Conservation (phyloP, 1,284 basidiomycete species). For the Lentinula novae-zelandiae region DNA sequence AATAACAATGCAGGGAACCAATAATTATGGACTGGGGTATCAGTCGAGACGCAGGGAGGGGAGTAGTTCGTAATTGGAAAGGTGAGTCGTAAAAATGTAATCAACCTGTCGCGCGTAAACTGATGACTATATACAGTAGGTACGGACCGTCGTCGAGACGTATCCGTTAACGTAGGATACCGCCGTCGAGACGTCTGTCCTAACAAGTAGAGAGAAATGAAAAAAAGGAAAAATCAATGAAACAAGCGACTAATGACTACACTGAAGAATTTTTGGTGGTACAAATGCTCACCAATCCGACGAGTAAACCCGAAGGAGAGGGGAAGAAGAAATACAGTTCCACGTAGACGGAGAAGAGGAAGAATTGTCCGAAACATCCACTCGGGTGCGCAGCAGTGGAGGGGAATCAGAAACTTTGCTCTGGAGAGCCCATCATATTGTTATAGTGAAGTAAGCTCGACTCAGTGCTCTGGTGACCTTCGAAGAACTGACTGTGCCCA, state of each 20-base stretch:
- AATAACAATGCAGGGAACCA: neutral
- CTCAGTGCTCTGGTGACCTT: slow-evolving; percentile 3
- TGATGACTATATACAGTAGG: slow-evolving; percentile 9
- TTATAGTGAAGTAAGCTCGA: slow-evolving; percentile 27
- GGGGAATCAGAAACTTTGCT: slow-evolving; percentile 19
- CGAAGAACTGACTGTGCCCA: slow-evolving; percentile 16
- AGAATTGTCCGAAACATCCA: slow-evolving; percentile 9
- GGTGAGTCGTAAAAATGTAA: slow-evolving; percentile 15
- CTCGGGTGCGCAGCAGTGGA: slow-evolving; percentile 17
- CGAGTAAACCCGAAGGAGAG: neutral
- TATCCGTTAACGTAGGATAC: slow-evolving; percentile 6
- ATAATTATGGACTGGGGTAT: slow-evolving; percentile 8
- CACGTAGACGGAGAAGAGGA: neutral
- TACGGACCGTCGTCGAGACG: slow-evolving; percentile 10
- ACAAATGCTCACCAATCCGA: slow-evolving; percentile 7
- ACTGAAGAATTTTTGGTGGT: slow-evolving; percentile 9
- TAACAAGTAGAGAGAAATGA: neutral
- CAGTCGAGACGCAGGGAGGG: neutral
- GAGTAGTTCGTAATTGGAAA: slow-evolving; percentile 13
- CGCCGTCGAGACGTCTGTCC: slow-evolving; percentile 8
- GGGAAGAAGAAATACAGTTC: neutral
- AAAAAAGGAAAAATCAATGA: slow-evolving; percentile 2
- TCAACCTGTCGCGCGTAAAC: slow-evolving; percentile 14
- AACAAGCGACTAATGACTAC: slow-evolving; percentile 14
- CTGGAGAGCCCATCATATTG: slow-evolving; percentile 32